Evolutionary conservation across 495 filamentous ascomycete species (phyloP).

Genomic region (Penicillium atrosanguineum): DNA sequence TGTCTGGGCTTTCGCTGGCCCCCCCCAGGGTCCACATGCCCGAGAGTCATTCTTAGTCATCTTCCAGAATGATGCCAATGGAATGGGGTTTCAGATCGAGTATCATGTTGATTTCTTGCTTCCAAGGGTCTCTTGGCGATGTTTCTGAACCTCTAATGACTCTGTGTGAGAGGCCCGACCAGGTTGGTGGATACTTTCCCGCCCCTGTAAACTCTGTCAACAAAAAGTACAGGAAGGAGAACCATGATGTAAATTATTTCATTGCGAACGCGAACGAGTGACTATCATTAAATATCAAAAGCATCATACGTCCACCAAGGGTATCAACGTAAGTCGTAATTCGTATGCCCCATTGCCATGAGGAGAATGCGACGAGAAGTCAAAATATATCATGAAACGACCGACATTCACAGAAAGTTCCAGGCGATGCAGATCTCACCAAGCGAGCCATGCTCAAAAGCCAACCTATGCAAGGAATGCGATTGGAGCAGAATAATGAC

Average conservation of each 20-base stretch:
- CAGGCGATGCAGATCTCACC: neutral
- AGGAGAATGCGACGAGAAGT: conserved; percentile 16
- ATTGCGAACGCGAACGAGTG: conserved; percentile 6
- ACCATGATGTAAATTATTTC: neutral
- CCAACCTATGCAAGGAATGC: neutral
- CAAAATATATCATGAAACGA: conserved; percentile 12
- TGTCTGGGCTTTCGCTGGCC: neutral
- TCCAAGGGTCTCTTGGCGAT: neutral
- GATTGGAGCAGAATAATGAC: neutral
- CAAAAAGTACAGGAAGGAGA: neutral
- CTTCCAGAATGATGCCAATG: neutral
- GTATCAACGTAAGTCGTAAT: conserved; percentile 33
- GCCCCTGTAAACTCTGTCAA: no score
- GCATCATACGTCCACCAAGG: conserved; percentile 21
- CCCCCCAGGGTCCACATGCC: neutral
- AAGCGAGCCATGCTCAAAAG: neutral
- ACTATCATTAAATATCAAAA: conserved; percentile 12
- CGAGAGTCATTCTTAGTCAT: conserved; percentile 8
- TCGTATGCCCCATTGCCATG: conserved; percentile 18
- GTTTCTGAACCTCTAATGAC: neutral
- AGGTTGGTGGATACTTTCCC: neutral
- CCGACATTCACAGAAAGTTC: neutral
- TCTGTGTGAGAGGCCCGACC: neutral
- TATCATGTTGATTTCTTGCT: neutral
- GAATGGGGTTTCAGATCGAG: neutral